phyloP scores from a whole-genome alignment of 169 alveolate genomes.

The Eimeria maxima region DNA sequence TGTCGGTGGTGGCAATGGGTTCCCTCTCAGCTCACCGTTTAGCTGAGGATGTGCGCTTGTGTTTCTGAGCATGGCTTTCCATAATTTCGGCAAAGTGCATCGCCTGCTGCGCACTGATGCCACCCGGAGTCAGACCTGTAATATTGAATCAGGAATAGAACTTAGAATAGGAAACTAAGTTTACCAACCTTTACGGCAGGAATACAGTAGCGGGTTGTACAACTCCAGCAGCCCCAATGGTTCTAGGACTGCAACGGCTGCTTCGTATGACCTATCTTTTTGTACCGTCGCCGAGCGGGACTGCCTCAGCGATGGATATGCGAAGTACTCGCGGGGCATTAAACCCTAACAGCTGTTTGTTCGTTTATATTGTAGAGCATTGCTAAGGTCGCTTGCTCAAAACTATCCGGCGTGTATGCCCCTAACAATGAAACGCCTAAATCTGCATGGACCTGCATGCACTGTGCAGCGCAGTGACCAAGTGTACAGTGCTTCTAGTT shows the following conservation, averaged over 20 bases:
- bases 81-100: constrained; percentile 22
- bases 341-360: not conserved
- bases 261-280: not conserved
- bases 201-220: constrained; percentile 48
- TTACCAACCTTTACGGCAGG: constrained; percentile 59
- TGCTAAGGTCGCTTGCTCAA: too few relatives aligned
- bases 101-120: constrained; percentile 48
- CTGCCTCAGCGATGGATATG: not conserved
- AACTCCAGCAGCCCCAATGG: constrained; percentile 15
- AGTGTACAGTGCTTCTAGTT: too few relatives aligned
- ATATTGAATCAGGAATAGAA: not conserved
- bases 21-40: not conserved
- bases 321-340: constrained; percentile 18
- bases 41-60: constrained; percentile 23
- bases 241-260: constrained; percentile 39
- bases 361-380: not conserved
- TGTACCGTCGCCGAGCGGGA: not conserved
- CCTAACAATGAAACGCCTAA: too few relatives aligned
- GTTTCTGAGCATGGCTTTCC: constrained; percentile 4
- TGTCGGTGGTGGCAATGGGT: too few relatives aligned
- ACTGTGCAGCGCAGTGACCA: too few relatives aligned
- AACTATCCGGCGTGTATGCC: too few relatives aligned
- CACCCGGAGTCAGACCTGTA: constrained; percentile 27
- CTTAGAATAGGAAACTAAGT: too few relatives aligned
- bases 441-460: too few relatives aligned